These are phyloP conservation scores for Ceratocystis eucalypticola DNA, from an alignment of 2,329 filamentous ascomycete species.

Conservation along the genomic window DNA sequence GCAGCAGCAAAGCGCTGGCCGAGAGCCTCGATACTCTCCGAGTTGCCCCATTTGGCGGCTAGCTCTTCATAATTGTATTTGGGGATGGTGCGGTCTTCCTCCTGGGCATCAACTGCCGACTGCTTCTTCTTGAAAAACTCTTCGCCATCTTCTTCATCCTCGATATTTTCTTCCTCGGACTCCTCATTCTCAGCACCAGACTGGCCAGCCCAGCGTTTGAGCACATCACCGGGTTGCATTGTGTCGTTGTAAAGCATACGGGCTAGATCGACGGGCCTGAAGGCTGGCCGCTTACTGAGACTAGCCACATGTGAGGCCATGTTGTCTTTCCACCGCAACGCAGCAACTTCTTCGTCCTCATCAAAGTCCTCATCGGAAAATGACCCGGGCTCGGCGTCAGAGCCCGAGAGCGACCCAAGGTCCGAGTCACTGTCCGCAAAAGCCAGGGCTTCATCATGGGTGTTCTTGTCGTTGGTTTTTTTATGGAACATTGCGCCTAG, in stretches of 20 bases:
- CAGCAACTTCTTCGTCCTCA: conserved; percentile 62
- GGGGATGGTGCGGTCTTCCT: conserved; percentile 71
- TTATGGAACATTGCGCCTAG: conserved; percentile 48
- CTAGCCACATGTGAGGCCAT: conserved; percentile 60
- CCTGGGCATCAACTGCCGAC: conserved; percentile 52
- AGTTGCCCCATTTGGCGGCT: conserved; percentile 71
- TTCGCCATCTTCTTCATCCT: conserved; percentile 36
- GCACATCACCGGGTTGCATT: conserved; percentile 59
- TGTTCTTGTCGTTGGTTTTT: conserved; percentile 32
- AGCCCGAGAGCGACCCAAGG: conserved; percentile 66
- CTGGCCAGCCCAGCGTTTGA: conserved; percentile 68
- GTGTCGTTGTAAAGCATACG: conserved; percentile 79
- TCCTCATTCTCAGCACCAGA: conserved; percentile 32
- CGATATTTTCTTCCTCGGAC: conserved; percentile 44
- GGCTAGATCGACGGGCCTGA: conserved; percentile 68
- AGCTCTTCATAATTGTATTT: conserved; percentile 66
- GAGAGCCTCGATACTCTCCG: conserved; percentile 62
- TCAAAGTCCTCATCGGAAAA: conserved; percentile 36
- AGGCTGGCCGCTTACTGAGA: conserved; percentile 58
- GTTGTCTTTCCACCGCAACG: conserved; percentile 76
- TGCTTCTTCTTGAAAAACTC: conserved; percentile 53
- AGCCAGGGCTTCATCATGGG: conserved; percentile 51
- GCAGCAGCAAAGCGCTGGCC: conserved; percentile 62
- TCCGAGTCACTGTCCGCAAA: conserved; percentile 98
- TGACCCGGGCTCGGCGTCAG: conserved; percentile 34